Evolutionary conservation across 2,329 filamentous ascomycete species (phyloP), one percentile per base, ranked within the genome.

Genomic region (Ophiognomonia clavigignenti-juglandacearum): DNA sequence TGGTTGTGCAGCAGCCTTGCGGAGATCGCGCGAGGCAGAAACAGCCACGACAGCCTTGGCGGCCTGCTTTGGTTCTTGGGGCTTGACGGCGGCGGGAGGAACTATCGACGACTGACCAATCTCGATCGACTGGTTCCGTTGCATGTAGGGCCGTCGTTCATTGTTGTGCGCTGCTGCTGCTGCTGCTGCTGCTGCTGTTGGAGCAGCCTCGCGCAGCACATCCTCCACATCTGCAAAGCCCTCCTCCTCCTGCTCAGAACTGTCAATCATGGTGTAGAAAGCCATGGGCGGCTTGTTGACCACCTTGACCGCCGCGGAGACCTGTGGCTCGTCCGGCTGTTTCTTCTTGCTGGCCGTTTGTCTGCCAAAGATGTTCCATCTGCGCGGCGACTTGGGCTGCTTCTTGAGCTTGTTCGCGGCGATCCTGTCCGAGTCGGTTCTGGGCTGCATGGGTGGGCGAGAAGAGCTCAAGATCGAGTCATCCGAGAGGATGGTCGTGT

Each of bases 291-390:
- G 81, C 45, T 69, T 71, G 45, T 71, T 69, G 0, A 74, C 68
- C 13, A 66, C 58, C 36, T 74, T 70, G n/a, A 75, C 69, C 1
- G 75, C 69, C 3, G 73, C 71, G 1, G 72, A 59, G n/a, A 77
- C 68, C 2, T 64, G 56, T 4, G 63, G 56, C 6, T 63, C 58
- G 20, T 69, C 65, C 5, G 65, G 57, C 14, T 60, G 61, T 49
- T 68, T 69, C 48, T 71, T 73, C 3, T 54, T 54, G 54, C 57
- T 54, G 6, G 61, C 59, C 3, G 69, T 57, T 35, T 70, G 66
- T 39, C 78, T 71, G 40, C 79, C 72, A 54, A 85, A 84, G 11
- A 83, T 60, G 53, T 82, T 83, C 81, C 81, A 85, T 54, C 76
- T 82, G 7, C 75, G 72, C 20, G 79, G 78, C 22, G 77, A 79